phyloP scores from a whole-genome alignment of 495 filamentous ascomycete species.

The Patellaria atrata region DNA sequence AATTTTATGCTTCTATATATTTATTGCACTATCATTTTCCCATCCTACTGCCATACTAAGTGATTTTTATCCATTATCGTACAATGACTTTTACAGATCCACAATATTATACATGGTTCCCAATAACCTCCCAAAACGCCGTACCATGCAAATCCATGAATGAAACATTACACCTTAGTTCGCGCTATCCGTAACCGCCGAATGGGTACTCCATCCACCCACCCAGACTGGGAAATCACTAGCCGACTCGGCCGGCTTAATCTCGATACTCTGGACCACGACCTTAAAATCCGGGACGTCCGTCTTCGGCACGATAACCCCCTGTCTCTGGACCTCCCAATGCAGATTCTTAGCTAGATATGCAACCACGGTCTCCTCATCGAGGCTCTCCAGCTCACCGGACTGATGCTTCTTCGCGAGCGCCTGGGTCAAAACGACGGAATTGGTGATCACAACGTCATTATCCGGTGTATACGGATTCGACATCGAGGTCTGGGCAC shows the following conservation, averaged over 20 bases:
- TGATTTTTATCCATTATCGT: too few species aligned
- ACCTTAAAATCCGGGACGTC: slow-evolving; percentile 10
- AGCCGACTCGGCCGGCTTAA: slow-evolving; percentile 4
- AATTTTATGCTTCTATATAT: too few species aligned
- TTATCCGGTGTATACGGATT: slow-evolving; percentile 2
- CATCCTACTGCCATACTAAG: too few species aligned
- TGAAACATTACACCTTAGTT: too few species aligned
- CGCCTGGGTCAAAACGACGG: slow-evolving; percentile 7
- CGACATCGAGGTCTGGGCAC: slow-evolving; percentile 5
- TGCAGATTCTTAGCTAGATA: slow-evolving; percentile 10
- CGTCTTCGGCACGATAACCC: slow-evolving; percentile 8
- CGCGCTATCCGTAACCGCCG: too few species aligned
- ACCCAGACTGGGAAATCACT: slow-evolving; percentile 11
- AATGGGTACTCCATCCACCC: too few species aligned
- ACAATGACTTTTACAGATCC: too few species aligned
- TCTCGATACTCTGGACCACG: slow-evolving; percentile 8
- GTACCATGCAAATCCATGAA: too few species aligned
- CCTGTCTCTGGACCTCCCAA: slow-evolving; percentile 11
- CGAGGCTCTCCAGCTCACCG: slow-evolving; percentile 6
- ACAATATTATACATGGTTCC: too few species aligned
- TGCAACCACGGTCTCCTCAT: slow-evolving; percentile 1
- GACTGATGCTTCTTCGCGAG: slow-evolving; percentile 6
- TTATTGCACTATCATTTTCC: too few species aligned
- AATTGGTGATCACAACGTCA: slow-evolving; percentile 7
- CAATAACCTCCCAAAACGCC: too few species aligned